These are phyloP conservation scores for Kurtzmaniella cleridarum DNA, from an alignment of 805 yeast genomes.

Conservation along the genomic window DNA sequence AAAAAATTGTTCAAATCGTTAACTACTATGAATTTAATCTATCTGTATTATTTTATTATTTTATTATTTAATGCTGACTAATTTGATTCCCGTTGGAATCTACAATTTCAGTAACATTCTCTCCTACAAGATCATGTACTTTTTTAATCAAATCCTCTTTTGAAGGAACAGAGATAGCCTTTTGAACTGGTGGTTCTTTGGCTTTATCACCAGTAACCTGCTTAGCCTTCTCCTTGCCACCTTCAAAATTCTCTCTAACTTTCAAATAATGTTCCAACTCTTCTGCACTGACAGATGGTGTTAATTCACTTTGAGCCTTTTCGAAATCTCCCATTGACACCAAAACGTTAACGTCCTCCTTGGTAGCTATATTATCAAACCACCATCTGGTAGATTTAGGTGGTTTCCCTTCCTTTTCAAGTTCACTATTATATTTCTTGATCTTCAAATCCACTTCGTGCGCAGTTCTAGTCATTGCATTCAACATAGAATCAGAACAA, in stretches of 20 bases:
- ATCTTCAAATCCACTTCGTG: conserved; percentile 66
- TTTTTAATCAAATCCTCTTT: conserved; percentile 3
- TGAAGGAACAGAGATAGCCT: background rate
- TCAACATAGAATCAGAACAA: conserved; percentile 92
- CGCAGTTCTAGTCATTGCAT: conserved; percentile 93
- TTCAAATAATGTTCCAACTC: conserved; percentile 77
- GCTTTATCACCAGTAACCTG: background rate
- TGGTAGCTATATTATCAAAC: conserved; percentile 77
- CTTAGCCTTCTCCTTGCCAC: conserved; percentile 41
- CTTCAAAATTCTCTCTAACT: conserved; percentile 81
- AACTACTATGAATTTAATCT: no score
- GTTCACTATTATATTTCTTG: conserved; percentile 39
- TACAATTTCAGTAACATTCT: background rate
- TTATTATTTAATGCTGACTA: no score
- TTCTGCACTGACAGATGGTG: conserved; percentile 83
- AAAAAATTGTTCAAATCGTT: background rate
- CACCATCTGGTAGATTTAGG: conserved; percentile 72
- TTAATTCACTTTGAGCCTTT: conserved; percentile 66
- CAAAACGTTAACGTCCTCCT: conserved; percentile 59
- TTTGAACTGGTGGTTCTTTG: background rate
- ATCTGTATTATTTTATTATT: no score
- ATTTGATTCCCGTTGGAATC: conserved; percentile 3
- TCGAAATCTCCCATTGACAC: conserved; percentile 71
- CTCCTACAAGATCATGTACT: conserved; percentile 7
- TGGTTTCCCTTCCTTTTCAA: conserved; percentile 25